Percentiles rank a stretch among this genome's conserved stretches.
These are phyloP conservation scores for Penicillium sp. DNA, from an alignment of 2,329 filamentous ascomycete species.

Conservation along the genomic window DNA sequence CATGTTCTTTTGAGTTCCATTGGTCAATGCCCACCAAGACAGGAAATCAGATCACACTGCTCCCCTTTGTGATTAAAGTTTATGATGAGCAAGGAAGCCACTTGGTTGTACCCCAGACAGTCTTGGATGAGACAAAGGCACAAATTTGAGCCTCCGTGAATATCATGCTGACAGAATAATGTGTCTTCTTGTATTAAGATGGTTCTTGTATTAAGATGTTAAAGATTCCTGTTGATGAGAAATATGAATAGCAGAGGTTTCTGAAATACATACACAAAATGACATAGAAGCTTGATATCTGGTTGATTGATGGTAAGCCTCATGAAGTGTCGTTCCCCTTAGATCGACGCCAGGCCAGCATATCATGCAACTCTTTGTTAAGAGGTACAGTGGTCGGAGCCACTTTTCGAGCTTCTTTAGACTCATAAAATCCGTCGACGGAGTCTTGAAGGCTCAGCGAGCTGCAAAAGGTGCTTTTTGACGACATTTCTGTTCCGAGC, in stretches of 20 bases:
- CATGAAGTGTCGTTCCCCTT: conserved; percentile 10
- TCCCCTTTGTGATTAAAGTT: conserved; percentile 31
- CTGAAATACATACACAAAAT: no score
- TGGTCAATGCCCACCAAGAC: conserved; percentile 15
- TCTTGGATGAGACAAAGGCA: conserved; percentile 23
- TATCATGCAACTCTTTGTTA: conserved; percentile 22
- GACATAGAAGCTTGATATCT: no score
- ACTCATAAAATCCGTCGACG: background rate
- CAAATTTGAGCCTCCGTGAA: conserved; percentile 13
- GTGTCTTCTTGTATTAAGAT: no score
- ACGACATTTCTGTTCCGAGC: conserved; percentile 12
- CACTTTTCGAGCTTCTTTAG: no score
- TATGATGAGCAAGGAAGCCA: conserved; percentile 31
- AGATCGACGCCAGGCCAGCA: conserved; percentile 25
- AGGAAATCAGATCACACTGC: conserved; percentile 12
- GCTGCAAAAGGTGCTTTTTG: background rate
- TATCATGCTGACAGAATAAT: no score
- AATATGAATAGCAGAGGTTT: no score
- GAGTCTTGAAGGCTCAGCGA: background rate
- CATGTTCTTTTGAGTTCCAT: conserved; percentile 32
- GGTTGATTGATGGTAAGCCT: no score
- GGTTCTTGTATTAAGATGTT: no score
- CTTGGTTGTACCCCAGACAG: conserved; percentile 21
- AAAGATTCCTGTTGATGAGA: no score
- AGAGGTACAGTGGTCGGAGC: no score